Evolutionary conservation across 495 filamentous ascomycete genomes (phyloP).

Genomic region (Neurospora sp.): DNA sequence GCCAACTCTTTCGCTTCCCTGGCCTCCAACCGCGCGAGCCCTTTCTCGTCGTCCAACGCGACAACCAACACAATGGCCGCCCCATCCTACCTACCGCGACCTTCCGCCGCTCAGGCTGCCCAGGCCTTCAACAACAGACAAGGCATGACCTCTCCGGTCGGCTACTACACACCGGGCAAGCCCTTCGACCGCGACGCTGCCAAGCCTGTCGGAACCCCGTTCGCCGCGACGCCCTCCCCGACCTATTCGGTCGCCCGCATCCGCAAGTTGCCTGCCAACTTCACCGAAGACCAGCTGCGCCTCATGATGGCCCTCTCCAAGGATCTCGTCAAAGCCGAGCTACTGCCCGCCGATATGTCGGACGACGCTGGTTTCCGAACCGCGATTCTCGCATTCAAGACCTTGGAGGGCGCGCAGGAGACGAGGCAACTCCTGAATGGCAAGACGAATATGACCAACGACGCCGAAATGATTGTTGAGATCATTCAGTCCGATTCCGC

Average conservation of each 20-base stretch:
- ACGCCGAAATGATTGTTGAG: slow-evolving; percentile 72
- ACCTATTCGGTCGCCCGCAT: slow-evolving; percentile 43
- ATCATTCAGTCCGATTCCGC: slow-evolving; percentile 38
- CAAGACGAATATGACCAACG: slow-evolving; percentile 63
- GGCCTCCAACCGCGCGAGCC: slow-evolving; percentile 27
- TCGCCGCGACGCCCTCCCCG: slow-evolving; percentile 29
- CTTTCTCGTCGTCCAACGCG: slow-evolving; percentile 20
- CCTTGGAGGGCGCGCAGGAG: slow-evolving; percentile 61
- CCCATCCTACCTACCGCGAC: slow-evolving; percentile 21
- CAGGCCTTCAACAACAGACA: slow-evolving; percentile 23
- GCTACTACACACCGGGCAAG: slow-evolving; percentile 29
- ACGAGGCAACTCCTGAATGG: slow-evolving; percentile 69
- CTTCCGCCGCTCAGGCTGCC: slow-evolving; percentile 5
- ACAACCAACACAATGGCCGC: slow-evolving; percentile 32
- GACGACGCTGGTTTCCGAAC: slow-evolving; percentile 64
- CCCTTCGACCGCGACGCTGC: slow-evolving; percentile 36
- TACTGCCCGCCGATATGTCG: slow-evolving; percentile 53
- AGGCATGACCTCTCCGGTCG: slow-evolving; percentile 16
- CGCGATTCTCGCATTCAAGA: slow-evolving; percentile 67
- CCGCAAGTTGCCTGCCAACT: slow-evolving; percentile 67
- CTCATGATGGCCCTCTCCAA: slow-evolving; percentile 82
- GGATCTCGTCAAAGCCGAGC: slow-evolving; percentile 64
- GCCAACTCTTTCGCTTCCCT: slow-evolving; percentile 19
- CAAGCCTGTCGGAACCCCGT: slow-evolving; percentile 41
- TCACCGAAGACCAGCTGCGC: slow-evolving; percentile 59